Base-by-base conservation (phyloP, 441 rosid genomes). In the Geranium incanum region DNA sequence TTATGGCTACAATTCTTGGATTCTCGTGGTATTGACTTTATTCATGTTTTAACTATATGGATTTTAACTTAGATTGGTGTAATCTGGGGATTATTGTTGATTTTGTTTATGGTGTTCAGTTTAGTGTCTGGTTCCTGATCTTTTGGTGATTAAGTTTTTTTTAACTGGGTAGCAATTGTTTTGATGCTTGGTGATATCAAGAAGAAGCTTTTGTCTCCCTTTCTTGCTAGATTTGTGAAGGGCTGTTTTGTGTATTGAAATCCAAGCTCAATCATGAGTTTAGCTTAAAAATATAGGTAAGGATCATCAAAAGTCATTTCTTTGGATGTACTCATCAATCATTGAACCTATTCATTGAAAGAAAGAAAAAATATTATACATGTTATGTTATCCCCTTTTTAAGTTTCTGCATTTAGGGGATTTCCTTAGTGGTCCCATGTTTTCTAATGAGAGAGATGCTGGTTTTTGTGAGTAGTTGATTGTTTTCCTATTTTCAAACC, bases 281-380 rank as follows among this genome's bases (percentile, higher is more conserved):
- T 52, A 52, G 18, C 18, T 52, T 13, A 52, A 52, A 12, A 12
- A n/a, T 13, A 12, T 52, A 15, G 4, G 3, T 3, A 52, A 52
- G 60, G 15, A 6, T 52, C 19, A n/a, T 52, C 60, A 52, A 52
- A 52, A 52, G 60, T 52, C 15, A 15, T n/a, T 52, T 52, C 60
- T 52, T n/a, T 52, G 18, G 18, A 16, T 52, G 60, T n/a, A 52
- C 60, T 52, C 60, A 52, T 52, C 60, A 52, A 52, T n/a, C 60
- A 52, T n/a, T n/a, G 60, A 52, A 52, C 60, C 60, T 13, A 11
- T 50, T 11, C 18, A 0, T 18, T 52, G 60, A 50, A 50, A 52
- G 50, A 43, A n/a, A 52, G n/a, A n/a, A 4, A 52, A 16, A 52
- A 52, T 15, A 52, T 13, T 4, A 4, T 52, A n/a, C 13, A 52